These are phyloP conservation scores for Globisporangium megalacanthum DNA, from an alignment of 352 stramenopile species.

Conservation along the genomic window DNA sequence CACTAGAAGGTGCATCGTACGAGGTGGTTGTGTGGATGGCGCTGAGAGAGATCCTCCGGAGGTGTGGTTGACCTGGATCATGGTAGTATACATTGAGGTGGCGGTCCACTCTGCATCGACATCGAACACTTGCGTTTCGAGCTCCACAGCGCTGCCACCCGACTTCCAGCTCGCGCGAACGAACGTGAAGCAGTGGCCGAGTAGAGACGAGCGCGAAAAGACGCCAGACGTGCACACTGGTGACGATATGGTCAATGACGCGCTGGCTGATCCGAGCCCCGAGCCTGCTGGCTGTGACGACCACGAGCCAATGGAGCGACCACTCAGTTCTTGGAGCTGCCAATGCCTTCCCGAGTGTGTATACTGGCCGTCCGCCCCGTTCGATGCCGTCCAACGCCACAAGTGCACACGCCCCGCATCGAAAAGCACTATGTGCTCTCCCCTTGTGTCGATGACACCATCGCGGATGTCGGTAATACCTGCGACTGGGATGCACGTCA, in stretches of 20 bases:
- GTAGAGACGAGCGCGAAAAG: conserved; percentile 16
- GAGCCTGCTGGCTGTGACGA: not conserved
- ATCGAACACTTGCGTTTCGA: conserved; percentile 8
- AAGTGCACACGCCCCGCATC: not conserved
- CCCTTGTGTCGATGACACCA: not conserved
- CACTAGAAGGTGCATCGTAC: conserved; percentile 3
- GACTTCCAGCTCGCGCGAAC: conserved; percentile 5
- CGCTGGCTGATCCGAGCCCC: not conserved
- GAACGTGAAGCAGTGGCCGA: conserved; percentile 20
- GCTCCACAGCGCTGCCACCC: not conserved
- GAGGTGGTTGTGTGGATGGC: not conserved
- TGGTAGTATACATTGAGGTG: not conserved
- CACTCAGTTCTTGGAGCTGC: not conserved
- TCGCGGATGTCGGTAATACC: not conserved
- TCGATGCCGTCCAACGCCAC: not conserved
- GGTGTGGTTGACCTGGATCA: not conserved
- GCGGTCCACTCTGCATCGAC: conserved; percentile 12
- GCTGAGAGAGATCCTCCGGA: not conserved
- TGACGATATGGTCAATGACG: not conserved
- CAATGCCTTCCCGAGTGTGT: not conserved
- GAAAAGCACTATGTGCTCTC: conserved; percentile 1
- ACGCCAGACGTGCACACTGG: not conserved
- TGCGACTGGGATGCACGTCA: not conserved
- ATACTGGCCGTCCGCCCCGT: not conserved
- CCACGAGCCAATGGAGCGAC: not conserved